Evolutionary conservation across 2,329 filamentous ascomycete genomes (phyloP).

Genomic region (Fusarium coffeatum): DNA sequence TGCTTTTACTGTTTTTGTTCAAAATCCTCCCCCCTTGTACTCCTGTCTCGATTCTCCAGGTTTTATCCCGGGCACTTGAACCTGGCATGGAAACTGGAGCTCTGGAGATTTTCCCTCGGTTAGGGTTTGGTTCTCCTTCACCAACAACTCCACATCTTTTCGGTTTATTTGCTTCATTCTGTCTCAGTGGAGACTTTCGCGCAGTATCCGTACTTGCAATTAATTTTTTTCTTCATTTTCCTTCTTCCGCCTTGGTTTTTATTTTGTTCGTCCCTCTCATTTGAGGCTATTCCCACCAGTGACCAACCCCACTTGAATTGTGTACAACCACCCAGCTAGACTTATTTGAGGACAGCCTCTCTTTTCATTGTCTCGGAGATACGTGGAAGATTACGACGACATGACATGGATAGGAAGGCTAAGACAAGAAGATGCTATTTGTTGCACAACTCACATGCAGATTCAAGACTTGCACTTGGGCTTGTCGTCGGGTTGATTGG

Average conservation of each 20-base stretch:
- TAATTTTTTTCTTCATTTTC: neutral
- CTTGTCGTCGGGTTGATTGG: neutral
- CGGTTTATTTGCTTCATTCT: slow-evolving; percentile 28
- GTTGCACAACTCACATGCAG: slow-evolving; percentile 1
- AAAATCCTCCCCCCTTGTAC: neutral
- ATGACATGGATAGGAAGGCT: slow-evolving; percentile 10
- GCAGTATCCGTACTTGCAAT: slow-evolving; percentile 1
- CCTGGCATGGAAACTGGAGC: neutral
- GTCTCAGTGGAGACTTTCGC: slow-evolving; percentile 10
- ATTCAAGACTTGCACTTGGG: neutral
- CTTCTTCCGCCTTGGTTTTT: slow-evolving; percentile 9
- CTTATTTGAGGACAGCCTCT: neutral
- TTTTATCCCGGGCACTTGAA: slow-evolving; percentile 16
- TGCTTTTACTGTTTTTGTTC: neutral
- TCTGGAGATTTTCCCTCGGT: slow-evolving; percentile 26
- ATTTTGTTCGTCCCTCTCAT: neutral
- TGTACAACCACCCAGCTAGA: neutral
- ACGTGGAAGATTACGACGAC: slow-evolving; percentile 18
- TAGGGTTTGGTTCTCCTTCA: slow-evolving; percentile 5
- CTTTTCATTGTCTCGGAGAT: slow-evolving; percentile 8
- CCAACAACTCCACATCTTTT: slow-evolving; percentile 30
- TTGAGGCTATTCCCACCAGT: slow-evolving; percentile 33
- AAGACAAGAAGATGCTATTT: slow-evolving; percentile 1
- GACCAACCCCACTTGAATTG: slow-evolving; percentile 15
- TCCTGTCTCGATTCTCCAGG: slow-evolving; percentile 17